These are phyloP conservation scores for Polygonum aviculare DNA, from an alignment of 148 eudicot genomes.

Conservation along the genomic window DNA sequence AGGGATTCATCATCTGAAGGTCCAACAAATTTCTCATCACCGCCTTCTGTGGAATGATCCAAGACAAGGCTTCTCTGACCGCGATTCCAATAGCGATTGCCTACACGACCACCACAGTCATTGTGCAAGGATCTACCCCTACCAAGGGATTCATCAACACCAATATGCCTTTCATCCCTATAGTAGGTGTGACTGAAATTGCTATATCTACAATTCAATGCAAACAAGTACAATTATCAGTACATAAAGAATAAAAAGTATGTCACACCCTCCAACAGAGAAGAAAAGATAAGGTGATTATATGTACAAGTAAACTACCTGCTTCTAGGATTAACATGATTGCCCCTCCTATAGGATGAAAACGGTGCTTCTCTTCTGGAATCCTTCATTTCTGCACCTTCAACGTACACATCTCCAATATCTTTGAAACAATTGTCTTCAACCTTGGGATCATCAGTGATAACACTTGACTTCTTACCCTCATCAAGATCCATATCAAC, in stretches of 20 bases:
- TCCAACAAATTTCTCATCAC: slow-evolving; percentile 15
- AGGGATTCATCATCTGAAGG: slow-evolving; percentile 17
- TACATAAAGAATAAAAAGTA: not conserved
- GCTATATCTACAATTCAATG: slow-evolving; percentile 16
- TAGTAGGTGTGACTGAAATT: slow-evolving; percentile 11
- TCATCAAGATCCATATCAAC: slow-evolving; percentile 14
- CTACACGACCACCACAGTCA: slow-evolving; percentile 20
- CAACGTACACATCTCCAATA: slow-evolving; percentile 15
- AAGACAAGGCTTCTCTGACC: slow-evolving; percentile 20
- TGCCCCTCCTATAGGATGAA: slow-evolving; percentile 26
- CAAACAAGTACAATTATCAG: slow-evolving; percentile 3
- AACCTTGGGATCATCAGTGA: slow-evolving; percentile 21
- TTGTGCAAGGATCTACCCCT: slow-evolving; percentile 23
- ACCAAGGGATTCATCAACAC: slow-evolving; percentile 25
- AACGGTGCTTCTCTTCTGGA: slow-evolving; percentile 25
- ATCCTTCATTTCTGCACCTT: slow-evolving; percentile 19
- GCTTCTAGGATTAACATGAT: slow-evolving; percentile 17
- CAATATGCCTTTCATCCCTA: slow-evolving; percentile 21
- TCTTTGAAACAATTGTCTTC: slow-evolving; percentile 13
- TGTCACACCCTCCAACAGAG: not conserved
- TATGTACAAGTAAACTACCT: slow-evolving; percentile 23
- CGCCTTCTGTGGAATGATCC: slow-evolving; percentile 24
- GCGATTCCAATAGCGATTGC: slow-evolving; percentile 17
- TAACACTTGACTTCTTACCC: slow-evolving; percentile 14
- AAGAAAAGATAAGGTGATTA: not conserved